These are phyloP conservation scores for Plasmodium sp. DNA, from an alignment of 169 alveolate genomes.

Conservation along the genomic window DNA sequence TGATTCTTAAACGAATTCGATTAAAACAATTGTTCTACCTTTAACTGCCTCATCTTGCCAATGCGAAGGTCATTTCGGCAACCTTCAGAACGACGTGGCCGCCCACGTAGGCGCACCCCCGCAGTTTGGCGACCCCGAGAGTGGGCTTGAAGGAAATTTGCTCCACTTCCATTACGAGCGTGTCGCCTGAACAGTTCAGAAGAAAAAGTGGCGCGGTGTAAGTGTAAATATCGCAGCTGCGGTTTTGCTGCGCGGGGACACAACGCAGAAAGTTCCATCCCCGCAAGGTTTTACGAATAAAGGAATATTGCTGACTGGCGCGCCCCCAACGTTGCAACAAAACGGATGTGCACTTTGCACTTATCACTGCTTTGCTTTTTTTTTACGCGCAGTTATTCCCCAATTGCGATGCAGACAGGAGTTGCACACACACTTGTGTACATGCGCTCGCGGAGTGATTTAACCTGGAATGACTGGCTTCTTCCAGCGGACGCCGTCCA, in stretches of 20 bases:
- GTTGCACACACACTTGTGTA: not conserved
- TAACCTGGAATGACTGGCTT: slow-evolving; percentile 82
- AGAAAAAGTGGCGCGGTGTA: not conserved
- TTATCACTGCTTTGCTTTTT: not conserved
- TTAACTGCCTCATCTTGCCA: slow-evolving; percentile 34
- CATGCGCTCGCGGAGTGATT: not conserved
- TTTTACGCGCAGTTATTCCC: not conserved
- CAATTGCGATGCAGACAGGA: not conserved
- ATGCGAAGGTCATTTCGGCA: slow-evolving; percentile 79
- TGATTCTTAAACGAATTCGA: slow-evolving; percentile 21
- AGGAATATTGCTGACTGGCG: not conserved
- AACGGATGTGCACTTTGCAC: not conserved
- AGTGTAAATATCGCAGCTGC: not conserved
- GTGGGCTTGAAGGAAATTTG: slow-evolving; percentile 74
- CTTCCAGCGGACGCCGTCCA: slow-evolving; percentile 82
- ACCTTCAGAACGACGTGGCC: slow-evolving; percentile 76
- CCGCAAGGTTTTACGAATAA: not conserved
- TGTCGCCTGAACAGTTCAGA: slow-evolving; percentile 75
- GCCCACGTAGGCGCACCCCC: slow-evolving; percentile 78
- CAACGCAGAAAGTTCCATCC: not conserved
- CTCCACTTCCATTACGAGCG: slow-evolving; percentile 80
- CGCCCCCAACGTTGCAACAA: not conserved
- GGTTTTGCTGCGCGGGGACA: not conserved
- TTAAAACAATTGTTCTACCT: not conserved
- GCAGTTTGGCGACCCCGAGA: slow-evolving; percentile 80